A percentile compares a stretch with the other conserved stretches of the same genome.
Evolutionary conservation across 1,284 basidiomycete species (phyloP).

Genomic region (Thecaphora thlaspeos): DNA sequence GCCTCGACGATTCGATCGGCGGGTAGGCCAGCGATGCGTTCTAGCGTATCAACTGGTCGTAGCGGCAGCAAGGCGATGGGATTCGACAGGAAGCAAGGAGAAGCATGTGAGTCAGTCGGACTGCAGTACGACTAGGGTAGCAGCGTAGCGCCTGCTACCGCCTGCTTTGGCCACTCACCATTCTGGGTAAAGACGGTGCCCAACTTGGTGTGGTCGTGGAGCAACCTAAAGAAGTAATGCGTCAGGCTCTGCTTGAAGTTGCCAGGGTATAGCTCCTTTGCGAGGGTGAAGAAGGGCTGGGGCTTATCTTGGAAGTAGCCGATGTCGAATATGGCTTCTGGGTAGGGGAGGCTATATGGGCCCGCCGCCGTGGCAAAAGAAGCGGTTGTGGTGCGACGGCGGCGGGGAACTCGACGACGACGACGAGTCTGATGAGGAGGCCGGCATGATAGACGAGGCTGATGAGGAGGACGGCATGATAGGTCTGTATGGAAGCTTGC

Average conservation of each 20-base stretch:
- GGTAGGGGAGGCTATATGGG: slow-evolving; percentile 62
- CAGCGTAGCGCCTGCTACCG: no score
- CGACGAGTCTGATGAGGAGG: no score
- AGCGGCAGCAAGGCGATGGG: background rate
- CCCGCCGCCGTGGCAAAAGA: slow-evolving; percentile 22
- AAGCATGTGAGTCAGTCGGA: no score
- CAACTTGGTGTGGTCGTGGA: slow-evolving; percentile 68
- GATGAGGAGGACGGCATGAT: no score
- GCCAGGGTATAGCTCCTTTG: slow-evolving; percentile 83
- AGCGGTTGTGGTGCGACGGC: slow-evolving; percentile 4
- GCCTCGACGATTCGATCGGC: slow-evolving; percentile 80
- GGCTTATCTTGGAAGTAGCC: slow-evolving; percentile 58
- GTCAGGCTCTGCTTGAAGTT: slow-evolving; percentile 80
- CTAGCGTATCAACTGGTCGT: slow-evolving; percentile 80
- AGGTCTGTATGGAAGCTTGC: no score
- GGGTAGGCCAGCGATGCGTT: slow-evolving; percentile 78
- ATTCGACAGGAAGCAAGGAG: no score
- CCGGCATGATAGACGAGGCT: no score
- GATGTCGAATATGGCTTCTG: slow-evolving; percentile 65
- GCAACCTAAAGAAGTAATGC: slow-evolving; percentile 82
- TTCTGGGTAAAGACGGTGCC: slow-evolving; percentile 76
- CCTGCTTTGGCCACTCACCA: no score
- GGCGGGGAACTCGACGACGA: background rate
- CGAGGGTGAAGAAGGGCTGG: slow-evolving; percentile 59
- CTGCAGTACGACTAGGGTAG: no score